Evolutionary conservation across 805 yeast species (phyloP).

Genomic region (Barnettozyma vustinii): DNA sequence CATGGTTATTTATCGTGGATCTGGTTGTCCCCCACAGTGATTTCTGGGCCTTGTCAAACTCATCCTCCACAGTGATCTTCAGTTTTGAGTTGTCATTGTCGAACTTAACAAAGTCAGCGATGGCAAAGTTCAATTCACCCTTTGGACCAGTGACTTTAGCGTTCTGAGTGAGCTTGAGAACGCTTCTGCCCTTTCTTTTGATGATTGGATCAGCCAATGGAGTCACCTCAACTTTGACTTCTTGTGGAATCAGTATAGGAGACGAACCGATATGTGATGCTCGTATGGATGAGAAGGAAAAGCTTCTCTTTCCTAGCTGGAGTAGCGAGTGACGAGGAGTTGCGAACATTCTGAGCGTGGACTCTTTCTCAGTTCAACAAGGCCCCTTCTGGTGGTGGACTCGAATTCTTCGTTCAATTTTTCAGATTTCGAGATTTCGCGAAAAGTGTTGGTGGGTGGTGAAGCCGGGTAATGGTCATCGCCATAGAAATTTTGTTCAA

Average conservation of each 20-base stretch:
- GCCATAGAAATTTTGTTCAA: constrained; percentile 1
- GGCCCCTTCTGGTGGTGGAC: not conserved
- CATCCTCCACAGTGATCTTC: constrained; percentile 51
- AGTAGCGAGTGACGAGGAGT: not conserved
- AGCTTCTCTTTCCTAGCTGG: constrained; percentile 24
- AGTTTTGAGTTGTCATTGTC: constrained; percentile 36
- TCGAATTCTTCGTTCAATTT: not conserved
- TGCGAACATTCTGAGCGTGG: not conserved
- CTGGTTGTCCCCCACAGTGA: constrained; percentile 96
- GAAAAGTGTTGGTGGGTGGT: not conserved
- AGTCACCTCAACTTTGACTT: constrained; percentile 45
- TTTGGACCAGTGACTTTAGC: constrained; percentile 71
- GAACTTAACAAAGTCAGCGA: constrained; percentile 68
- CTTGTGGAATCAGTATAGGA: constrained; percentile 65
- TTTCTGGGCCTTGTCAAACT: constrained; percentile 59
- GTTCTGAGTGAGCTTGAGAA: constrained; percentile 50
- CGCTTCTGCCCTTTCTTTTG: constrained; percentile 62
- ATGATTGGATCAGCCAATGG: constrained; percentile 49
- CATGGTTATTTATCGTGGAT: constrained; percentile 67
- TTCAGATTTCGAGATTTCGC: not conserved
- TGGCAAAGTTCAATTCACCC: constrained; percentile 56
- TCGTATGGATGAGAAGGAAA: constrained; percentile 28
- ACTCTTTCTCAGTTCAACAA: not conserved
- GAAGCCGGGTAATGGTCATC: constrained; percentile 9
- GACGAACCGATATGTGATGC: constrained; percentile 74